Percentiles rank a stretch among this genome's conserved stretches.
phyloP scores from a whole-genome alignment of 495 filamentous ascomycete species.

The Elasticomyces elasticus region DNA sequence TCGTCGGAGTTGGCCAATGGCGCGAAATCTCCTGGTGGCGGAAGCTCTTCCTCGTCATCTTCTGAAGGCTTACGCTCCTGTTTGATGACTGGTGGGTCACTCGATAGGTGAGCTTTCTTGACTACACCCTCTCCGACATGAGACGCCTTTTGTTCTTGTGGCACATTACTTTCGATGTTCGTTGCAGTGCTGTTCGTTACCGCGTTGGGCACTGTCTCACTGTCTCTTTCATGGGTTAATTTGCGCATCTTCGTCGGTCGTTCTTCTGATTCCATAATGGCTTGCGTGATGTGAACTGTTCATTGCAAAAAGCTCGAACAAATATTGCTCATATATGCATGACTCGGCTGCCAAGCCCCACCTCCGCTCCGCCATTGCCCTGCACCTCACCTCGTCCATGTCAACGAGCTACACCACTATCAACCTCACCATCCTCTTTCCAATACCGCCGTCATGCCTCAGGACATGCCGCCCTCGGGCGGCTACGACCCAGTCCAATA shows the following conservation, averaged over 20 bases:
- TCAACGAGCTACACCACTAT: background rate
- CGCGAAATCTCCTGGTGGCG: conserved; percentile 6
- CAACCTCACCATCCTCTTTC: background rate
- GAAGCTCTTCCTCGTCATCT: conserved; percentile 4
- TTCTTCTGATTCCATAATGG: conserved; percentile 45
- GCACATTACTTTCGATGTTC: background rate
- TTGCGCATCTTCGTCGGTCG: conserved; percentile 45
- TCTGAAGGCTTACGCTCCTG: too few species aligned
- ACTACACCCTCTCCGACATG: background rate
- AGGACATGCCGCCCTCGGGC: conserved; percentile 89
- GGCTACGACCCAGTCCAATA: conserved; percentile 95
- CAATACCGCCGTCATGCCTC: conserved; percentile 43
- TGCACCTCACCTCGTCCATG: conserved; percentile 3
- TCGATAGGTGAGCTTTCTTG: background rate
- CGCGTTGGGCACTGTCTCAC: background rate
- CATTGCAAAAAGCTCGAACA: background rate
- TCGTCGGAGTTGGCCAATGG: background rate
- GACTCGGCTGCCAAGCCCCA: conserved; percentile 2
- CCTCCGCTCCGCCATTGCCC: background rate
- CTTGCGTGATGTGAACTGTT: background rate
- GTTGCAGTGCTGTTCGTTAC: background rate
- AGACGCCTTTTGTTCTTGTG: background rate
- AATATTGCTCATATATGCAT: background rate
- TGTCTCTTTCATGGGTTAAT: conserved; percentile 29
- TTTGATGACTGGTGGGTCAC: too few species aligned